phyloP scores from a whole-genome alignment of 2,329 filamentous ascomycete genomes.

The Colletotrichum echinochloae region DNA sequence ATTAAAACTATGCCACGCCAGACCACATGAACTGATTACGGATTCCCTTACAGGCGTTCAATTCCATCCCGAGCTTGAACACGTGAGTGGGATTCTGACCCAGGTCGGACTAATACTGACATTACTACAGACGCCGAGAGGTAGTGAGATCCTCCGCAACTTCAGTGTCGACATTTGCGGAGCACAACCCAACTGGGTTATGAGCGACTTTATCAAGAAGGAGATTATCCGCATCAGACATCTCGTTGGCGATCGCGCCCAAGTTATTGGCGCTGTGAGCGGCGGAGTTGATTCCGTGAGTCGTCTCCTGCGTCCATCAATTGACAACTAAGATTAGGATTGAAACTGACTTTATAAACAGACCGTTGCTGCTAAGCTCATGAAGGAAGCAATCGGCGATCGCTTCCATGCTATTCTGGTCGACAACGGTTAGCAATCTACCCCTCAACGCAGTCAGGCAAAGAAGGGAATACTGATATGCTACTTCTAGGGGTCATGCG shows the following conservation, averaged over 20 bases:
- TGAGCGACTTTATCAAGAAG: constrained; percentile 84
- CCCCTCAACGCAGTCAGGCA: background rate
- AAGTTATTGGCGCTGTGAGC: constrained; percentile 74
- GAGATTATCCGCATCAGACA: constrained; percentile 85
- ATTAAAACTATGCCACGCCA: constrained; percentile 16
- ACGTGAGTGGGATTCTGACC: constrained; percentile 2
- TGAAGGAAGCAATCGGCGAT: constrained; percentile 84
- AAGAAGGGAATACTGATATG: too few species aligned
- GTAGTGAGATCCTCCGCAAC: constrained; percentile 80
- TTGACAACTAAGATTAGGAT: background rate
- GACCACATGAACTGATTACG: background rate
- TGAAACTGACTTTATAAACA: background rate
- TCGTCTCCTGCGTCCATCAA: background rate
- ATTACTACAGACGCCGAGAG: constrained; percentile 74
- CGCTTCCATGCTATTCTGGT: constrained; percentile 88
- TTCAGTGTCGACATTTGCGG: constrained; percentile 87
- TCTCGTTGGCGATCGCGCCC: constrained; percentile 83
- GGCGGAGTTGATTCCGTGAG: constrained; percentile 79
- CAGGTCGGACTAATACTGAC: background rate
- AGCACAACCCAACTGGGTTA: constrained; percentile 82
- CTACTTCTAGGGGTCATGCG: constrained; percentile 70
- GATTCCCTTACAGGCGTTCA: constrained; percentile 68
- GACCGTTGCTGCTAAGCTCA: constrained; percentile 87
- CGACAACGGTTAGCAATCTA: constrained; percentile 72
- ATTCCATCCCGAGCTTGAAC: constrained; percentile 84